These are phyloP conservation scores for Chimonanthus praecox DNA, from an alignment of 164 flowering plant species.

Conservation along the genomic window DNA sequence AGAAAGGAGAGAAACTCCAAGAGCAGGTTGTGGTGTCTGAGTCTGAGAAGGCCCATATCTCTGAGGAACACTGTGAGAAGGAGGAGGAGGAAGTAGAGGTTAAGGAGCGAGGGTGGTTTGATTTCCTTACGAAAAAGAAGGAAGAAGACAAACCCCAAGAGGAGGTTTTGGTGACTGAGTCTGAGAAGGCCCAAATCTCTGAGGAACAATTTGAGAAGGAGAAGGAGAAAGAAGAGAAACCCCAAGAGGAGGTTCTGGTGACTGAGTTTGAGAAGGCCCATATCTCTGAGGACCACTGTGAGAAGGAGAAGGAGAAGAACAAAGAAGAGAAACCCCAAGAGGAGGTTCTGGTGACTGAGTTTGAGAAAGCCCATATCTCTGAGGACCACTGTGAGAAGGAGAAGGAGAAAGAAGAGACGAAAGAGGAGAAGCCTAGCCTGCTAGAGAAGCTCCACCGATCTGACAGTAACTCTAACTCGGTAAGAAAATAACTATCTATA, in stretches of 20 bases:
- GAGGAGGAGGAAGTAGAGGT: constrained; percentile 5
- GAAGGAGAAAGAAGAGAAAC: constrained; percentile 15
- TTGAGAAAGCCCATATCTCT: constrained; percentile 11
- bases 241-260: constrained; percentile 25
- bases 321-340: constrained; percentile 25
- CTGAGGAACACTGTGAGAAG: not conserved
- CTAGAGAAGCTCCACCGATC: constrained; percentile 62
- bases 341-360: constrained; percentile 23
- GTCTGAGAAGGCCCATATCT: constrained; percentile 15
- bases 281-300: not conserved
- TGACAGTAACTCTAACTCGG: constrained; percentile 67
- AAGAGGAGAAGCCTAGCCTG: constrained; percentile 41
- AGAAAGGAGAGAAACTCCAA: constrained; percentile 18
- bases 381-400: not conserved
- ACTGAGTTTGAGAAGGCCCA: constrained; percentile 20
- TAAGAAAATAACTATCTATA: constrained; percentile 30
- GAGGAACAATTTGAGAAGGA: not conserved
- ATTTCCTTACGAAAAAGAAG: constrained; percentile 50
- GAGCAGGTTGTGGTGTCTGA: constrained; percentile 27
- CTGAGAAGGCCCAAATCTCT: constrained; percentile 11
- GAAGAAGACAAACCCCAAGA: constrained; percentile 25
- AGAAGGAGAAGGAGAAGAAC: constrained; percentile 4
- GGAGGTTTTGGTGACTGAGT: constrained; percentile 23
- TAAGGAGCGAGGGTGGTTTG: constrained; percentile 60
- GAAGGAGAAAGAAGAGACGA: constrained; percentile 8